A percentile compares a stretch with the other conserved stretches of the same genome.
phyloP scores from a whole-genome alignment of 495 filamentous ascomycete genomes.

The Aspergillus sclerotiicarbonarius region DNA sequence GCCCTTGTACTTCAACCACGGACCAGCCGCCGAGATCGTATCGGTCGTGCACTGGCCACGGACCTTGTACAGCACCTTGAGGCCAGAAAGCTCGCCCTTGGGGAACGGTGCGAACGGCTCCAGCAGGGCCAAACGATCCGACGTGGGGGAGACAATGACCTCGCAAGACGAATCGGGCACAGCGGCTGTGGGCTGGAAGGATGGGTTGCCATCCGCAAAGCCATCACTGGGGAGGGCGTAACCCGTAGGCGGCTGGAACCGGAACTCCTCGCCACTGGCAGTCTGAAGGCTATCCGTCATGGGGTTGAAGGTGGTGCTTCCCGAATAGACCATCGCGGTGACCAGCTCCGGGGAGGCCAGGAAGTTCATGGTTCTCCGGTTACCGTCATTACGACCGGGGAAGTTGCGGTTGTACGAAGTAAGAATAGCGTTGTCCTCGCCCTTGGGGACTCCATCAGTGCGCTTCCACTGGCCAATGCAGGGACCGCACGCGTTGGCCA shows the following conservation, averaged over 20 bases:
- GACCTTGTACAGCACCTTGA: constrained; percentile 83
- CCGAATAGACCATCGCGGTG: constrained; percentile 91
- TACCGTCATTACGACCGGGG: constrained; percentile 94
- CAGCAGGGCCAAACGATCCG: constrained; percentile 82
- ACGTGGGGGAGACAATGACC: constrained; percentile 78
- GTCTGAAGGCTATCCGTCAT: constrained; percentile 82
- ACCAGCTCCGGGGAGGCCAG: constrained; percentile 94
- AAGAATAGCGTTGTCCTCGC: constrained; percentile 90
- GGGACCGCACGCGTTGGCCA: constrained; percentile 94
- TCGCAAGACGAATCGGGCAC: constrained; percentile 54
- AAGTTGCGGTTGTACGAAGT: constrained; percentile 99
- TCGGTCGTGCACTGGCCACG: constrained; percentile 98
- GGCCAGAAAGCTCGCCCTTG: constrained; percentile 61
- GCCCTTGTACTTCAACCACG: constrained; percentile 99
- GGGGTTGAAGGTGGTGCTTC: constrained; percentile 93
- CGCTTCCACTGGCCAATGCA: constrained; percentile 97
- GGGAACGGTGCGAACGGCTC: constrained; percentile 92
- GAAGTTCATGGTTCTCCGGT: constrained; percentile 97
- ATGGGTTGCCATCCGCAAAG: constrained; percentile 76
- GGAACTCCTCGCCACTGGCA: constrained; percentile 78
- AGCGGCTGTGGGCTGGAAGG: constrained; percentile 69
- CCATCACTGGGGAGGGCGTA: constrained; percentile 71
- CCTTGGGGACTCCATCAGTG: constrained; percentile 77
- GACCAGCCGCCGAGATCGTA: constrained; percentile 94
- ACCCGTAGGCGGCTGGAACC: constrained; percentile 79